phyloP scores from a whole-genome alignment of 2,329 filamentous ascomycete species.

The Pezicula rhizophila region DNA sequence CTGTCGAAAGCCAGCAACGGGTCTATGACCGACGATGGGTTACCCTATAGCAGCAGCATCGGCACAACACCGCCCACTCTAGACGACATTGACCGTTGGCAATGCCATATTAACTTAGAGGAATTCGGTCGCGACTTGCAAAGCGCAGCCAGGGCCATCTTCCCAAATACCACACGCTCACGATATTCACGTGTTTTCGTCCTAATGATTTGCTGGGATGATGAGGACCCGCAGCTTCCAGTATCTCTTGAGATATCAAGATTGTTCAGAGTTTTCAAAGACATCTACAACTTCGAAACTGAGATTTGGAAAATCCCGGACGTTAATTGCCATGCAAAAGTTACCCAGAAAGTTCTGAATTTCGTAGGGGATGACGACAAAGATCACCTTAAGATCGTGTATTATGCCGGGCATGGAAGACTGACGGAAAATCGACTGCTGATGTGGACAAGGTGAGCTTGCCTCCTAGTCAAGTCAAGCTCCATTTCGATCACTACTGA shows the following conservation, averaged over 20 bases:
- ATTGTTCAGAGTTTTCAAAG: slow-evolving; percentile 13
- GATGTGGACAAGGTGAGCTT: slow-evolving; percentile 13
- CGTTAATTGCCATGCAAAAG: slow-evolving; percentile 5
- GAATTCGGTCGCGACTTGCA: slow-evolving; percentile 15
- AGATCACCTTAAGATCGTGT: slow-evolving; percentile 18
- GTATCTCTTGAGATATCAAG: slow-evolving; percentile 10
- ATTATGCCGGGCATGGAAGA: slow-evolving; percentile 15
- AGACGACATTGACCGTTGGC: slow-evolving; percentile 13
- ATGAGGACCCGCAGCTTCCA: slow-evolving; percentile 8
- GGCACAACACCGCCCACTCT: slow-evolving; percentile 1
- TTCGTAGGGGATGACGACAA: slow-evolving; percentile 14
- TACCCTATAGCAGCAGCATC: not conserved
- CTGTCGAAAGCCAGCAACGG: slow-evolving; percentile 1
- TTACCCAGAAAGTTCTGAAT: slow-evolving; percentile 10
- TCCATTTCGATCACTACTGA: no score
- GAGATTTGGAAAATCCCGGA: slow-evolving; percentile 16
- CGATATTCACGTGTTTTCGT: slow-evolving; percentile 17
- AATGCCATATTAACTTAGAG: slow-evolving; percentile 14
- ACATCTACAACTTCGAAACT: slow-evolving; percentile 16
- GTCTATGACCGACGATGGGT: slow-evolving; percentile 1
- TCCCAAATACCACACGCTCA: slow-evolving; percentile 9
- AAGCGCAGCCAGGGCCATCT: slow-evolving; percentile 16
- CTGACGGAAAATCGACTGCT: slow-evolving; percentile 7
- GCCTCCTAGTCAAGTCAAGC: no score
- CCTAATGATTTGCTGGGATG: slow-evolving; percentile 16